A percentile compares a stretch with the other conserved stretches of the same genome.
These are phyloP conservation scores for Vitellaria paradoxa DNA, from an alignment of 179 eudicot genomes.

Conservation along the genomic window DNA sequence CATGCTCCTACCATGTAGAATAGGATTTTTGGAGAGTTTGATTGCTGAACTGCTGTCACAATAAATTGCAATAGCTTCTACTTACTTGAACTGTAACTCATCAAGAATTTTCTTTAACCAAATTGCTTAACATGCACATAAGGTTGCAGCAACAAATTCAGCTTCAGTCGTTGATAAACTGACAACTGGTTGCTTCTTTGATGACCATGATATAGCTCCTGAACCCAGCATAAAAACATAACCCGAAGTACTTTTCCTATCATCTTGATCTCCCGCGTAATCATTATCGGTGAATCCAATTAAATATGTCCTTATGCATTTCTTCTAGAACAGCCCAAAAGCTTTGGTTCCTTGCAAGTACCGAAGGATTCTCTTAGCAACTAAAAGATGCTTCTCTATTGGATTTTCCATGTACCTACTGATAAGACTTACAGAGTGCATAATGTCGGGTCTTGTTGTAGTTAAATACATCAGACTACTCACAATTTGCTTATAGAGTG, in stretches of 20 bases:
- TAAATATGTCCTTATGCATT: neutral
- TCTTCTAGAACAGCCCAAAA: neutral
- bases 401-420: constrained; percentile 8
- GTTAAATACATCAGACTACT: constrained; percentile 2
- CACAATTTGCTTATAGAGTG: neutral
- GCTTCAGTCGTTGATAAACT: constrained; percentile 9
- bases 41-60: constrained; percentile 18
- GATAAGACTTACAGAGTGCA: neutral
- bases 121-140: constrained; percentile 17
- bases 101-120: constrained; percentile 15
- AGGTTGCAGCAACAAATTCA: constrained; percentile 1
- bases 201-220: constrained; percentile 6
- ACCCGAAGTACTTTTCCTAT: neutral
- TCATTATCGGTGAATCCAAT: constrained; percentile 3
- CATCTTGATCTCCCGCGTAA: neutral
- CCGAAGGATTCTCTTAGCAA: neutral
- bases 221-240: neutral
- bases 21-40: constrained; percentile 16
- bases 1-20: constrained; percentile 10
- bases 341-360: neutral
- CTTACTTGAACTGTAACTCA: neutral
- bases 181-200: constrained; percentile 5
- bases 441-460: neutral
- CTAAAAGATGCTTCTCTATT: neutral
- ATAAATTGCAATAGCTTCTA: neutral